These are phyloP conservation scores for Metarhizium album DNA, from an alignment of 2,329 filamentous ascomycete genomes.

Conservation along the genomic window DNA sequence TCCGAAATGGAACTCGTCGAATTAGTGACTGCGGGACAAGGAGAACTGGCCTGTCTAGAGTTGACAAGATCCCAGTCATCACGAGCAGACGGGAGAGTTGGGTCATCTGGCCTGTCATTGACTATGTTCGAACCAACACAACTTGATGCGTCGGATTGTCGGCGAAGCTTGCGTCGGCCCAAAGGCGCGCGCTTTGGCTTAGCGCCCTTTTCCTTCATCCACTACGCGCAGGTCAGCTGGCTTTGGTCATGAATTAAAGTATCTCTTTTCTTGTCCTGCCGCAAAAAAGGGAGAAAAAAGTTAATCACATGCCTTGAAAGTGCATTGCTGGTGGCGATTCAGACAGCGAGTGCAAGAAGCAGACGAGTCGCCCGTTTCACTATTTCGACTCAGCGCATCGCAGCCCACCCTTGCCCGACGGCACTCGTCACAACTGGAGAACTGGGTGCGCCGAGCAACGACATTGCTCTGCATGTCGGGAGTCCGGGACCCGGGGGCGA, in stretches of 20 bases:
- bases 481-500: no score
- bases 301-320: slow-evolving; percentile 17
- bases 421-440: slow-evolving; percentile 24
- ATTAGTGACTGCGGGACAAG: slow-evolving; percentile 2
- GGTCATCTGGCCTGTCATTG: not conserved
- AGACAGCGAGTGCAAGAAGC: slow-evolving; percentile 55
- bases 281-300: not conserved
- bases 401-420: slow-evolving; percentile 21
- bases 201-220: slow-evolving; percentile 5
- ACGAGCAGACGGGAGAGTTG: not conserved
- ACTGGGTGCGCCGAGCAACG: slow-evolving; percentile 22
- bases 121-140: not conserved
- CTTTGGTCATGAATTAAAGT: not conserved
- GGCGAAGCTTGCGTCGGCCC: slow-evolving; percentile 2
- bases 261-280: no score
- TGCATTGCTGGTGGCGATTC: slow-evolving; percentile 16
- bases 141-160: not conserved
- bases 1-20: slow-evolving; percentile 3
- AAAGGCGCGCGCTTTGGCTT: not conserved
- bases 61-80: not conserved
- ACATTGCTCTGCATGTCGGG: slow-evolving; percentile 10
- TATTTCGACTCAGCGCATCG: slow-evolving; percentile 13
- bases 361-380: slow-evolving; percentile 51
- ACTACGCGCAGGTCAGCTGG: not conserved
- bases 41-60: not conserved